Evolutionary conservation across 257 asterid genomes (phyloP).

Genomic region (Schizonepeta tenuifolia): DNA sequence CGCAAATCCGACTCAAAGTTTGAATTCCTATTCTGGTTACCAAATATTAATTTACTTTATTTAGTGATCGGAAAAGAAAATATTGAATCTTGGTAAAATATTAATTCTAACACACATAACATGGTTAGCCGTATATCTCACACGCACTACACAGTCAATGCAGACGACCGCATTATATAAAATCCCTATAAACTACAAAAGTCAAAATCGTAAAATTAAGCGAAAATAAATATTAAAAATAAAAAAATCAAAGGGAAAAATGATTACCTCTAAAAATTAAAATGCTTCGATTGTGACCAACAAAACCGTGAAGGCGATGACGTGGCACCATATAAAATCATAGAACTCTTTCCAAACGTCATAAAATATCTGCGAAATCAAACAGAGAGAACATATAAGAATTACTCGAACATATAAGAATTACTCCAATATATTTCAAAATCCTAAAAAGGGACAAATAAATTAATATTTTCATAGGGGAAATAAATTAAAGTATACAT

Average conservation of each 20-base stretch:
- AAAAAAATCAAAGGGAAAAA: background rate
- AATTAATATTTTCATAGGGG: too few species aligned
- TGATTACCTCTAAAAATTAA: background rate
- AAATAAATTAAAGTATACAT: too few species aligned
- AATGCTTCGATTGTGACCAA: conserved; percentile 21
- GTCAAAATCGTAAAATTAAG: conserved; percentile 38
- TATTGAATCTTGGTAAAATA: background rate
- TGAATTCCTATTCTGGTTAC: background rate
- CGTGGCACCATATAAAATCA: conserved; percentile 52
- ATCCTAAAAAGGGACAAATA: too few species aligned
- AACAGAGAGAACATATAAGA: conserved; percentile 13
- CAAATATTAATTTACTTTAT: background rate
- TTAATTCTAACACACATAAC: background rate
- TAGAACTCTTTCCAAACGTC: background rate
- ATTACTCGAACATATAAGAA: background rate
- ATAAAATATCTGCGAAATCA: conserved; percentile 27
- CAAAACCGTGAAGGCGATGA: conserved; percentile 29
- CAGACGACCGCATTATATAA: background rate
- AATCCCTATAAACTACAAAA: background rate
- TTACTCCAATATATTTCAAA: too few species aligned
- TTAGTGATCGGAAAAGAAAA: background rate
- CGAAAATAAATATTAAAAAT: background rate
- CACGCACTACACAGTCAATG: conserved; percentile 6
- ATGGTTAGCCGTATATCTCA: conserved; percentile 10
- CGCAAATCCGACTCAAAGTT: background rate